phyloP scores from a whole-genome alignment of 1,284 basidiomycete species.

The Ganoderma leucocontextum region DNA sequence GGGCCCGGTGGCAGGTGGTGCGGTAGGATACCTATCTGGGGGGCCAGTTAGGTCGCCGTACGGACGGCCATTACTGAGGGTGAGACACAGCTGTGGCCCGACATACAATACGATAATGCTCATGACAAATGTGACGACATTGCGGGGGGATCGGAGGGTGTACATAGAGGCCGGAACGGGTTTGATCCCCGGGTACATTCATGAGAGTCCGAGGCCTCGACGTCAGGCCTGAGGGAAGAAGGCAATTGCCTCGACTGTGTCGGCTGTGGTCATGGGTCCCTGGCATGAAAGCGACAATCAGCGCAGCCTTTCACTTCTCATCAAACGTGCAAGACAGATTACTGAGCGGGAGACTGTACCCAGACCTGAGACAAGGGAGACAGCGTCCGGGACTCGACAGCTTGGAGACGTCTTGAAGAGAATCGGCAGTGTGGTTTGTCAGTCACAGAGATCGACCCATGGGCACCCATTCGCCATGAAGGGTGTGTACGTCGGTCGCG shows the following conservation, averaged over 20 bases:
- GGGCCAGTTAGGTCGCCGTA: neutral
- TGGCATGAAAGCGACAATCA: neutral
- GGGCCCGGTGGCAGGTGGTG: neutral
- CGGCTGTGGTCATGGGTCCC: neutral
- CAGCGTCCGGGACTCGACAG: neutral
- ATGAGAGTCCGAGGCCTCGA: neutral
- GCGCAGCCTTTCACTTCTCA: neutral
- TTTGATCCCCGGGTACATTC: neutral
- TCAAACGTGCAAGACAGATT: neutral
- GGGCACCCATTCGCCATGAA: neutral
- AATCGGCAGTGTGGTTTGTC: neutral
- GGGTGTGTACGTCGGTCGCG: neutral
- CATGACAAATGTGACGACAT: constrained; percentile 6
- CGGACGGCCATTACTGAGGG: neutral
- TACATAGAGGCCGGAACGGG: neutral
- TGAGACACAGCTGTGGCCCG: neutral
- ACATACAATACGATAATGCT: neutral
- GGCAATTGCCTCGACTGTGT: neutral
- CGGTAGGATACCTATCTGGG: neutral
- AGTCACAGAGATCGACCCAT: neutral
- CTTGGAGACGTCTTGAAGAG: neutral
- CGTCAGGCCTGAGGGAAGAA: neutral
- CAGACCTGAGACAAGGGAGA: neutral
- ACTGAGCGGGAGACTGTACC: neutral
- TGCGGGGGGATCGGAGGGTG: neutral